phyloP scores from a whole-genome alignment of 1,284 basidiomycete species.

The Anthracocystis panici-leucophaei region DNA sequence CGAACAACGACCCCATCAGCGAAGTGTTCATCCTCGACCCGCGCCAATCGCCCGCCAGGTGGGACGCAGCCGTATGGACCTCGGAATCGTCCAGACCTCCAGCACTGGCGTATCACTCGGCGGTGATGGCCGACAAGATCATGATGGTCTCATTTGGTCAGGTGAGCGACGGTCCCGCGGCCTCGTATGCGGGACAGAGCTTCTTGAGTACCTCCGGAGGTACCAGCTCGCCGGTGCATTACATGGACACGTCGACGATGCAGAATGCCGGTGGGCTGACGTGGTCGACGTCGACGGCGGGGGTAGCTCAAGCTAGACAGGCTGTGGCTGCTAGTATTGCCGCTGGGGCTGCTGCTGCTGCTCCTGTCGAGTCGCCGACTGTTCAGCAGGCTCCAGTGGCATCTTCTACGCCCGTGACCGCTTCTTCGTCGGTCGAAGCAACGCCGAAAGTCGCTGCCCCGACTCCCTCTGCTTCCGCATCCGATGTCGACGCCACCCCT shows the following conservation, averaged over 20 bases:
- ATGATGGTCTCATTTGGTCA: conserved; percentile 67
- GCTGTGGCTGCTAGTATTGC: conserved; percentile 15
- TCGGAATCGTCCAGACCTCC: conserved; percentile 38
- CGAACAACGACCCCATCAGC: conserved; percentile 43
- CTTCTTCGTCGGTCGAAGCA: conserved; percentile 3
- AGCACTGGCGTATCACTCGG: conserved; percentile 67
- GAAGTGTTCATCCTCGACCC: conserved; percentile 63
- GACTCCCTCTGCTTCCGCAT: conserved; percentile 2
- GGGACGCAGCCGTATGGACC: conserved; percentile 37
- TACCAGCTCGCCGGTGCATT: conserved; percentile 14
- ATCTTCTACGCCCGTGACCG: neutral
- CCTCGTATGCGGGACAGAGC: conserved; percentile 16
- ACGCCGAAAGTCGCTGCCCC: conserved; percentile 33
- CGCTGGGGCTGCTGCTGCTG: conserved; percentile 6
- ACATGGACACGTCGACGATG: conserved; percentile 31
- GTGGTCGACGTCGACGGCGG: conserved; percentile 31
- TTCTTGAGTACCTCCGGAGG: conserved; percentile 3
- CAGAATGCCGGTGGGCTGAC: conserved; percentile 30
- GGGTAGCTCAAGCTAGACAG: conserved; percentile 30
- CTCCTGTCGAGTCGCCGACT: neutral
- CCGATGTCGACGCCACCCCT: neutral
- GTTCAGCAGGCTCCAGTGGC: conserved; percentile 6
- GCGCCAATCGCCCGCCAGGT: conserved; percentile 48
- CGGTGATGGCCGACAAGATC: conserved; percentile 58
- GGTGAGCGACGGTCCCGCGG: conserved; percentile 9